A percentile compares a stretch with the other conserved stretches of the same genome.
Evolutionary conservation across 257 asterid species (phyloP).

Genomic region (Nicotiana tomentosiformis): DNA sequence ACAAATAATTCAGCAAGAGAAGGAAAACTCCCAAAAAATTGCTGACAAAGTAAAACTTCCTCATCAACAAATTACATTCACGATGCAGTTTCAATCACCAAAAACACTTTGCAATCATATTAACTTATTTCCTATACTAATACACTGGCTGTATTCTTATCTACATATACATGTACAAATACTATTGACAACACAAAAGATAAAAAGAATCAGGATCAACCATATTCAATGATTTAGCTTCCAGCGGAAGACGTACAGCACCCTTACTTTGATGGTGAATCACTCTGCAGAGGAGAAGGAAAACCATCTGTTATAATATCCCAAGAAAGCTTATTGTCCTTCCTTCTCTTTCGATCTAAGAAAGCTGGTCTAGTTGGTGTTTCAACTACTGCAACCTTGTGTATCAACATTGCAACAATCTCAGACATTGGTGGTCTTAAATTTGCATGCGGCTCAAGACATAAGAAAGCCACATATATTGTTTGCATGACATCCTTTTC

Average conservation of each 20-base stretch:
- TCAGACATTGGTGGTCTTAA: conserved; percentile 81
- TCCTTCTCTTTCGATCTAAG: conserved; percentile 44
- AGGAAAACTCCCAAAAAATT: too few species aligned
- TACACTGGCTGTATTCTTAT: neutral
- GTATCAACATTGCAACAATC: conserved; percentile 64
- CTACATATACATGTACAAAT: neutral
- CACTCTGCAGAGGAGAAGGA: conserved; percentile 51
- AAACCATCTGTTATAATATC: conserved; percentile 54
- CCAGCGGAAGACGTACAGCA: neutral
- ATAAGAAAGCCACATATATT: conserved; percentile 46
- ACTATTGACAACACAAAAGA: neutral
- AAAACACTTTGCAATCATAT: neutral
- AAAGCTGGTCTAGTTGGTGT: conserved; percentile 50
- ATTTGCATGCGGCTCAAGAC: conserved; percentile 62
- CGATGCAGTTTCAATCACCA: neutral
- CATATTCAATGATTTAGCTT: neutral
- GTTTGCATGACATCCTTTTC: conserved; percentile 51
- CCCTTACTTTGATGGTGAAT: conserved; percentile 30
- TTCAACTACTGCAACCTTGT: conserved; percentile 38
- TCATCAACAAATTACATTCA: neutral
- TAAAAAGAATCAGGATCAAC: neutral
- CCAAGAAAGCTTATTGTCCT: conserved; percentile 39
- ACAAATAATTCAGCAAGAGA: too few species aligned
- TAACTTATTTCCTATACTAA: neutral
- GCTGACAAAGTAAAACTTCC: neutral